Evolutionary conservation across 2,329 filamentous ascomycete species (phyloP), one percentile per base, ranked within the genome.

Genomic region (Epichloe gansuensis): DNA sequence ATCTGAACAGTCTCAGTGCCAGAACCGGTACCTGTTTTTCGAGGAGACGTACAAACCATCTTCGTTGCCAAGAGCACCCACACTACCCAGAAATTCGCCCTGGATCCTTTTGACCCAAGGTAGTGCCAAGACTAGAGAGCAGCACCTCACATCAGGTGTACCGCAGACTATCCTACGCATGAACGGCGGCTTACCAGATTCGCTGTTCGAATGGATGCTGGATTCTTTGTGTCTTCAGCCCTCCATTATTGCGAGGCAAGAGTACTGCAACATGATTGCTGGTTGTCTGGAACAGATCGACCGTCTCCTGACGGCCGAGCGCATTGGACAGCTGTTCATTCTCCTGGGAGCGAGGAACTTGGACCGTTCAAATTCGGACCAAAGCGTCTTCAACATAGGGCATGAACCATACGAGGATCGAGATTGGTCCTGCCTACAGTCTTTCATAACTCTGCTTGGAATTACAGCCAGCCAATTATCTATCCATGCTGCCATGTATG

Each of bases 201-300:
- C 84, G 52, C 61, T 89, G 1, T 74, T 88, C 48, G 60, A 75
- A 15, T 91, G 86, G 86, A 70, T 88, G 3, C 61, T 86, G 5
- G 68, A 78, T 48, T 76, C 83, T 67, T 69, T 83, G 23, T 78
- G 76, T 52, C 63, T 70, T 2, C 81, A 86, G 59, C 67, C 69
- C 42, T 75, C 76, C 35, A 69, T 73, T 43, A 72, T 78, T 45
- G 63, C 88, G 43, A 75, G 81, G 48, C 65, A 74, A 52, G 78
- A 83, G 54, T 89, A 88, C 62, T 70, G 75, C 52, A 74, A 75
- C 45, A 65, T 88, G 4, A 67, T 78, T 50, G 67, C 72, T 37
- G 62, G 69, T 48, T 75, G 72, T 48, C 56, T 65, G 0, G 67
- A 72, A 23, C 72, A 78, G 48, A 64, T 75, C 7, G 56, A 64